Base-by-base conservation (phyloP, 108 stramenopile genomes). In the Hondaea fermentalgiana region DNA sequence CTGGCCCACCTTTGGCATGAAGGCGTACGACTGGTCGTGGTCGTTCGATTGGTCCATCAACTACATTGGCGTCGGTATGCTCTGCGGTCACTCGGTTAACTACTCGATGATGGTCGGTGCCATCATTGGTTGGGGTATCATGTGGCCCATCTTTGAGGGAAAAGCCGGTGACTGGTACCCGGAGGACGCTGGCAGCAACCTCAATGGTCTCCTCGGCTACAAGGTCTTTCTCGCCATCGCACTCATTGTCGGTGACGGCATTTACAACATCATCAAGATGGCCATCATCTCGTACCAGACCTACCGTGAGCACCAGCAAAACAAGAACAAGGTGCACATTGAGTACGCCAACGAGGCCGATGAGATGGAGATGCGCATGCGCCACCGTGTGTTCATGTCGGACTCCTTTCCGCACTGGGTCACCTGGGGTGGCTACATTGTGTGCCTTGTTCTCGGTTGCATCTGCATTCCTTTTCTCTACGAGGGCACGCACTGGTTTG, bases 61-160 rank as follows among this genome's bases (percentile, higher is more conserved):
- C 76, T 83, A 83, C 51, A 53, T 83, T 53, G 76, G 49, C 49
- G 76, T 83, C 49, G 76, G 76, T 12, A 83, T 83, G 76, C 76
- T 83, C 51, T 83, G 76, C 4, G 49, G 49, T 25, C 76, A 83
- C 5, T 14, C 51, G 43, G 76, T 83, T 0, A 83, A 83, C 76
- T 83, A 53, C 25, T 53, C 49, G 19, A 83, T 83, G 76, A 53
- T 83, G 76, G 76, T 83, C 16, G 76, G 76, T 53, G 45, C 76
- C 76, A 23, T 83, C 51, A 83, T 83, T 35, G 45, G 49, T 23
- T 83, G 76, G 76, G 76, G 76, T 12, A 83, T 83, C 28, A 47
- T 83, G 49, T 83, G 76, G 76, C 76, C 76, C 45, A 83, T 83
- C n/a, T 53, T 83, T 23, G 28, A n/a, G 76, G 76, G 28, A 1